Conservation (phyloP, 305 asterid species). For the Coffea humblotiana region DNA sequence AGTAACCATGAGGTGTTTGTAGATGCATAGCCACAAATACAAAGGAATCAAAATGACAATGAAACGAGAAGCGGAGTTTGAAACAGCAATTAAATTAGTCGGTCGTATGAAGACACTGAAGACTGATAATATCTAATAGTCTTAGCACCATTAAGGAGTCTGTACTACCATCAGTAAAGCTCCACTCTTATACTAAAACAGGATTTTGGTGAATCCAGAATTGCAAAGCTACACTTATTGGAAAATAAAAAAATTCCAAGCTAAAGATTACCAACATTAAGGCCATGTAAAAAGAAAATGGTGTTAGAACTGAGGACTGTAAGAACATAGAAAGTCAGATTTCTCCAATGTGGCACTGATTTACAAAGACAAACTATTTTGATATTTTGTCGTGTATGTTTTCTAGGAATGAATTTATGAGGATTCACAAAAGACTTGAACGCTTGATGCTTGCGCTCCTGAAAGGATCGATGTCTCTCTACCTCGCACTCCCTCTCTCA, state of each 20-base stretch:
- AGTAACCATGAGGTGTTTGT: not conserved
- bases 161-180: not conserved
- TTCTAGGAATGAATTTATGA: not conserved
- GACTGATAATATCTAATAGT: not conserved
- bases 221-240: no score
- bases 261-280: not conserved
- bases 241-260: no score
- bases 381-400: not conserved
- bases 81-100: not conserved
- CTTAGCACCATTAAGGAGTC: not conserved
- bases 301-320: not conserved
- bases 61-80: not conserved
- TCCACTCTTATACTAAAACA: not conserved
- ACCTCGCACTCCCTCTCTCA: not conserved
- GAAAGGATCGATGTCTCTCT: not conserved
- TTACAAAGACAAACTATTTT: not conserved
- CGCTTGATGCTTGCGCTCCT: no score
- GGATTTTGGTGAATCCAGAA: not conserved
- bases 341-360: not conserved
- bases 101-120: not conserved
- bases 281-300: not conserved
- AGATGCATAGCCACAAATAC: not conserved
- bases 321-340: not conserved
- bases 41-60: not conserved
- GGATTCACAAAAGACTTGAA: not conserved